Percentiles rank a stretch among this genome's conserved stretches.
Evolutionary conservation across 768 basidiomycete species (phyloP).

Genomic region (Amanita phalloides): DNA sequence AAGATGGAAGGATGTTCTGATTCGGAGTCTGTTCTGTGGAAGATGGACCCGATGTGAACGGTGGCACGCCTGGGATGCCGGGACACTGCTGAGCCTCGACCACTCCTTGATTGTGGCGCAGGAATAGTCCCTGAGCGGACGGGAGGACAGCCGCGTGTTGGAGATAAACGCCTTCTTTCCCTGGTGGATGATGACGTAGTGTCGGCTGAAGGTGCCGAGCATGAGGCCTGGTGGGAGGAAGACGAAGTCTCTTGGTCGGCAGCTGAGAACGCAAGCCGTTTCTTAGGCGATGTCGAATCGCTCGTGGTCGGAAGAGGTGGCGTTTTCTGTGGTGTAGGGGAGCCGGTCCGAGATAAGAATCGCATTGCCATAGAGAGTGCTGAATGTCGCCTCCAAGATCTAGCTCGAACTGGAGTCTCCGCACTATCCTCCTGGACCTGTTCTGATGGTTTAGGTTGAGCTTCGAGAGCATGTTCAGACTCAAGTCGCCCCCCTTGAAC

Average conservation of each 20-base stretch:
- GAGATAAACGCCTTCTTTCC: background rate
- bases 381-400: background rate
- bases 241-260: background rate
- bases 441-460: background rate
- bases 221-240: background rate
- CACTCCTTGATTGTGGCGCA: background rate
- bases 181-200: background rate
- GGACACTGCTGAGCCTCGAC: background rate
- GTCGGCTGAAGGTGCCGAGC: background rate
- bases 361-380: slow-evolving; percentile 4
- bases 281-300: background rate
- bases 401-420: background rate
- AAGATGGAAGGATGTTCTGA: background rate
- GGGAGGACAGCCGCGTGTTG: background rate
- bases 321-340: slow-evolving; percentile 1
- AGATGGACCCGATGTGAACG: slow-evolving; percentile 3
- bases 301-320: background rate
- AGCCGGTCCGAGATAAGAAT: slow-evolving; percentile 3
- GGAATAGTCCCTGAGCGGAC: slow-evolving; percentile 1
- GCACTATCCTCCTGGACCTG: background rate
- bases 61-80: slow-evolving; percentile 4
- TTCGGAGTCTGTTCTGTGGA: background rate
- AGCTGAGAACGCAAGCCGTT: background rate
- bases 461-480: background rate
- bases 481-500: background rate